Conservation (phyloP, 345 rosid species). For the Melaleuca alternifolia region DNA sequence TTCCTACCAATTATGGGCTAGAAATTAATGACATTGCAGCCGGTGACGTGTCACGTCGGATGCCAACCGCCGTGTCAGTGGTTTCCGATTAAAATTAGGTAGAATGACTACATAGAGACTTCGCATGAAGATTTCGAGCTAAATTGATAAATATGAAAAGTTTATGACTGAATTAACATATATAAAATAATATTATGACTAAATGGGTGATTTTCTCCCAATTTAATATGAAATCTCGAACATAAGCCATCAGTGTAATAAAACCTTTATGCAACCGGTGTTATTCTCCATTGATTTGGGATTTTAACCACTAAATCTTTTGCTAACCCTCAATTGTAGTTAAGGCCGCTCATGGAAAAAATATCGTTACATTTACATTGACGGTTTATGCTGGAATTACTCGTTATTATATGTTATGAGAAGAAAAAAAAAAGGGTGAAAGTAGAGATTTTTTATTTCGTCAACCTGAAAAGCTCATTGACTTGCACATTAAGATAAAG, state of each 20-base stretch:
- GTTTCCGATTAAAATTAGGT: too few relatives aligned
- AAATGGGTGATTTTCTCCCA: too few relatives aligned
- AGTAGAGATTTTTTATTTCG: neutral
- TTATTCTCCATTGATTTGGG: neutral
- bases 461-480: neutral
- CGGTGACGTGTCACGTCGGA: too few relatives aligned
- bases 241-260: accelerated
- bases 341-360: neutral
- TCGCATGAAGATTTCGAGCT: accelerated
- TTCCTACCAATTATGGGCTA: neutral
- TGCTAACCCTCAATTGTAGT: neutral
- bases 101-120: neutral
- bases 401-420: neutral
- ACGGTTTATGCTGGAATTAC: neutral
- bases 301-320: neutral
- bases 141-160: neutral
- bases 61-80: too few relatives aligned
- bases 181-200: too few relatives aligned
- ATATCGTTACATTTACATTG: neutral
- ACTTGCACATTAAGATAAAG: neutral
- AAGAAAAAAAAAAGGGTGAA: neutral
- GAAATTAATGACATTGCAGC: neutral
- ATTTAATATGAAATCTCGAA: too few relatives aligned
- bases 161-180: neutral
- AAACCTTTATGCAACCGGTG: neutral